These are phyloP conservation scores for Gossypium turneri DNA, from an alignment of 345 rosid genomes.

Conservation along the genomic window DNA sequence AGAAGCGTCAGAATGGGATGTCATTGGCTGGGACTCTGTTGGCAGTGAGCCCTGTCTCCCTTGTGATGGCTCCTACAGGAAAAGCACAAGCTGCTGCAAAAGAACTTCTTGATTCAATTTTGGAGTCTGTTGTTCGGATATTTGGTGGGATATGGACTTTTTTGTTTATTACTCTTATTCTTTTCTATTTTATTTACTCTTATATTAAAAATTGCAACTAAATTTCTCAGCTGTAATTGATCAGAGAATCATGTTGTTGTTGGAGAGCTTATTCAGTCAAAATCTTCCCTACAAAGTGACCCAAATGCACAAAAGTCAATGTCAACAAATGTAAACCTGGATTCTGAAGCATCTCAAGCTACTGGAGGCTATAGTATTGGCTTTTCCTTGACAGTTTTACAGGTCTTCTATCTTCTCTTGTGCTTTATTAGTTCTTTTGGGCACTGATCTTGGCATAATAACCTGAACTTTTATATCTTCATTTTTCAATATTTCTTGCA, in stretches of 20 bases:
- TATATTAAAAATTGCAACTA: slow-evolving; percentile 1
- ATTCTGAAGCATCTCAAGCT: slow-evolving; percentile 76
- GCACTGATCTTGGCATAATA: slow-evolving; percentile 14
- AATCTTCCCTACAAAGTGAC: slow-evolving; percentile 54
- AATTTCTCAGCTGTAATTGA: slow-evolving; percentile 7
- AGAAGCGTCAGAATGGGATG: slow-evolving; percentile 77
- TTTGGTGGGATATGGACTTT: slow-evolving; percentile 60
- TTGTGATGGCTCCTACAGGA: slow-evolving; percentile 93
- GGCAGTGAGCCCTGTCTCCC: slow-evolving; percentile 94
- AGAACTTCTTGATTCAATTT: slow-evolving; percentile 88
- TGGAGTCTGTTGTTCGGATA: slow-evolving; percentile 70
- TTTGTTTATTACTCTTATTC: not conserved
- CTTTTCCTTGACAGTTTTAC: slow-evolving; percentile 89
- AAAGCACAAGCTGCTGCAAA: slow-evolving; percentile 88
- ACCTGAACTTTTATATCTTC: slow-evolving; percentile 18
- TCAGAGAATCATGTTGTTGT: slow-evolving; percentile 89
- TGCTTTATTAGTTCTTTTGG: not conserved
- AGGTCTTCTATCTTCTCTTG: slow-evolving; percentile 40
- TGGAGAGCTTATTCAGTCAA: slow-evolving; percentile 86
- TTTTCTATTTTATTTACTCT: not conserved
- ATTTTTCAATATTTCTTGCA: slow-evolving; percentile 17
- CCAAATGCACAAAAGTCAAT: slow-evolving; percentile 64
- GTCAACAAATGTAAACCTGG: slow-evolving; percentile 50
- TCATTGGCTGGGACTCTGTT: slow-evolving; percentile 58
- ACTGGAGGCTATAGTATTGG: slow-evolving; percentile 96